phyloP scores from a whole-genome alignment of 805 yeast species.

The Candida taoyuanica region DNA sequence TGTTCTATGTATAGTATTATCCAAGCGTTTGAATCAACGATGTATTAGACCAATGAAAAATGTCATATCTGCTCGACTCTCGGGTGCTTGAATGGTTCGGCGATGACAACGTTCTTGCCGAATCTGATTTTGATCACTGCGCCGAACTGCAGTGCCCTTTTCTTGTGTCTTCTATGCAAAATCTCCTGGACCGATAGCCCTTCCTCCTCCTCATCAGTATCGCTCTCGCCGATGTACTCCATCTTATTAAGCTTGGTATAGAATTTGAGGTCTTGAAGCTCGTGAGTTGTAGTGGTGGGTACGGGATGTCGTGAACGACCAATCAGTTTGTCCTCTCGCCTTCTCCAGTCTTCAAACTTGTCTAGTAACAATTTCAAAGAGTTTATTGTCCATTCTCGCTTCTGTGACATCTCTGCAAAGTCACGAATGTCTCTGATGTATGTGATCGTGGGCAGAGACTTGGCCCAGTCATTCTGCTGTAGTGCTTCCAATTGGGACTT shows the following conservation, averaged over 20 bases:
- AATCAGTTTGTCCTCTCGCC: slow-evolving; percentile 21
- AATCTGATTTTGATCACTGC: slow-evolving; percentile 25
- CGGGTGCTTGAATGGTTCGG: slow-evolving; percentile 25
- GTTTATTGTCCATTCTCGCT: slow-evolving; percentile 46
- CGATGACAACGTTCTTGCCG: slow-evolving; percentile 18
- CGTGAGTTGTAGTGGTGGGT: background rate
- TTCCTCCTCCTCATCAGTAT: slow-evolving; percentile 28
- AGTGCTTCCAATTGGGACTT: slow-evolving; percentile 38
- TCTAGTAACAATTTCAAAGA: slow-evolving; percentile 33
- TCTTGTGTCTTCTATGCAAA: slow-evolving; percentile 11
- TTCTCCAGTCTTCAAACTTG: slow-evolving; percentile 22
- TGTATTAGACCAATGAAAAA: no score
- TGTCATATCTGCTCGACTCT: slow-evolving; percentile 15
- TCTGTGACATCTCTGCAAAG: slow-evolving; percentile 42
- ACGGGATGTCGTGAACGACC: slow-evolving; percentile 10
- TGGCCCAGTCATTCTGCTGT: slow-evolving; percentile 42
- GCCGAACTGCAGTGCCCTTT: slow-evolving; percentile 16
- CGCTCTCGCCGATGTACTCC: slow-evolving; percentile 26
- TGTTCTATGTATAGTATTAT: background rate
- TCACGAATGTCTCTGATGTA: slow-evolving; percentile 44
- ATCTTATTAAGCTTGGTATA: slow-evolving; percentile 18
- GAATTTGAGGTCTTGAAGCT: slow-evolving; percentile 13
- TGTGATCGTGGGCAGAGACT: slow-evolving; percentile 43
- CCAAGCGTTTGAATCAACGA: no score
- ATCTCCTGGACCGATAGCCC: slow-evolving; percentile 16